phyloP scores from a whole-genome alignment of 768 basidiomycete species.

The Jaapia argillacea region DNA sequence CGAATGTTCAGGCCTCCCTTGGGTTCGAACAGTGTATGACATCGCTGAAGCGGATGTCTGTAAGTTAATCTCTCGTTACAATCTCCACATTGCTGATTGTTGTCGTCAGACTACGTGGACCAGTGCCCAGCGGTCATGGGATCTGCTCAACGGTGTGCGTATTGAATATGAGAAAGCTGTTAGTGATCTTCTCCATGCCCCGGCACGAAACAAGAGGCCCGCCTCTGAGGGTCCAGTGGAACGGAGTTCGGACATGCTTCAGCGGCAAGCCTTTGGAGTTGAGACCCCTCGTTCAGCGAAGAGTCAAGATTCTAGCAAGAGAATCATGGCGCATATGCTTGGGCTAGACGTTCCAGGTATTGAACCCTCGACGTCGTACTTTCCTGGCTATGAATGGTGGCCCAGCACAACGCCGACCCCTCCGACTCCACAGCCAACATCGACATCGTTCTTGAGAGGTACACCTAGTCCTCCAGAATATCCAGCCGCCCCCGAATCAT shows the following conservation, averaged over 20 bases:
- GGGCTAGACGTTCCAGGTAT: slow-evolving; percentile 57
- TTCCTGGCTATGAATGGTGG: slow-evolving; percentile 58
- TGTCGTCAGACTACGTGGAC: slow-evolving; percentile 53
- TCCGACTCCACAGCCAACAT: neutral
- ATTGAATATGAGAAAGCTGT: slow-evolving; percentile 30
- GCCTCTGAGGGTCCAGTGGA: slow-evolving; percentile 54
- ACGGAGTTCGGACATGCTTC: slow-evolving; percentile 33
- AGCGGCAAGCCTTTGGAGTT: slow-evolving; percentile 28
- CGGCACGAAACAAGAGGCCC: slow-evolving; percentile 31
- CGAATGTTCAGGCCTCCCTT: slow-evolving; percentile 57
- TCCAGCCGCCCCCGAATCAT: too few relatives aligned
- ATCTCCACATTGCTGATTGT: slow-evolving; percentile 7
- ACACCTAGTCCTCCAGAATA: too few relatives aligned
- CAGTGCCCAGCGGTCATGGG: slow-evolving; percentile 54
- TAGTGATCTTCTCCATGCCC: neutral
- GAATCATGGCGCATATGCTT: slow-evolving; percentile 66
- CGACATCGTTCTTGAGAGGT: neutral
- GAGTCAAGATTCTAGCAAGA: slow-evolving; percentile 52
- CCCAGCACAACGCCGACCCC: slow-evolving; percentile 25
- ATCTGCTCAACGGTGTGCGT: slow-evolving; percentile 58
- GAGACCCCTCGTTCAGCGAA: slow-evolving; percentile 23
- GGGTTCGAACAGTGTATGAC: slow-evolving; percentile 55
- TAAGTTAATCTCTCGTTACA: slow-evolving; percentile 20
- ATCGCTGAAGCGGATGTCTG: slow-evolving; percentile 61
- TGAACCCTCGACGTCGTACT: slow-evolving; percentile 39